Evolutionary conservation across 75 land plant genomes (phyloP), one percentile per base, ranked within the genome.

Genomic region (Selaginella moellendorffii): DNA sequence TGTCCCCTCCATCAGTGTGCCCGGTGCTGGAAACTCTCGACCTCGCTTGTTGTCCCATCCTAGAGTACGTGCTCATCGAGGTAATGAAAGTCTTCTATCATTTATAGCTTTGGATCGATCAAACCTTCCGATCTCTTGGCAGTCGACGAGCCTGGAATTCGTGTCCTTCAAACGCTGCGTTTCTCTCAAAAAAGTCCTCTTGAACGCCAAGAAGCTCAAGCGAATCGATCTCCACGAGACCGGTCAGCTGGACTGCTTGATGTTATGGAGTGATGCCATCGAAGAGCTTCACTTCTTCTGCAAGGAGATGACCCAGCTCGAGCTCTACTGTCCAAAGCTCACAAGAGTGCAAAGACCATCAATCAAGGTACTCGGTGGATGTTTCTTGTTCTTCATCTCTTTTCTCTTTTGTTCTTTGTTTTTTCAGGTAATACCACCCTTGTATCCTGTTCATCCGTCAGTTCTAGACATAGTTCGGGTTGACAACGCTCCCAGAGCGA

Each of bases 231-330:
- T 56, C 2, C 59, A 56, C n/a, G 59, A 56, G n/a, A 56, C 59
- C n/a, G n/a, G 9, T 5, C 5, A 19, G 17, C 59, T 56, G 19
- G 24, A 19, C 8, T 56, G 19, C 59, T 24, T 56, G 8, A 56
- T 56, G 59, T 19, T 56, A 19, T 56, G 59, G 59, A 56, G 59
- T 56, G 59, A 56, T 56, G 59, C 24, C 8, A 21, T 56, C 23
- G 24, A 19, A 8, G 59, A 56, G 25, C 59, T 56, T 24, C 8
- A 9, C 5, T 24, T 56, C 19, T 56, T 8, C 19, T 9, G 21
- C 59, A 56, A 21, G 21, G 21, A 56, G 9, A 56, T 56, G 59
- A 2, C 21, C 21, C 21, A 21, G 5, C 24, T 19, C n/a, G 59
- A 56, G n/a, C 21, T 56, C 2, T 56, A 21, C 24, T 56, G 59